Percentiles rank a stretch among this genome's conserved stretches.
Evolutionary conservation across 1,139 yeast species (phyloP).

Genomic region (Scheffersomyces quercinus): DNA sequence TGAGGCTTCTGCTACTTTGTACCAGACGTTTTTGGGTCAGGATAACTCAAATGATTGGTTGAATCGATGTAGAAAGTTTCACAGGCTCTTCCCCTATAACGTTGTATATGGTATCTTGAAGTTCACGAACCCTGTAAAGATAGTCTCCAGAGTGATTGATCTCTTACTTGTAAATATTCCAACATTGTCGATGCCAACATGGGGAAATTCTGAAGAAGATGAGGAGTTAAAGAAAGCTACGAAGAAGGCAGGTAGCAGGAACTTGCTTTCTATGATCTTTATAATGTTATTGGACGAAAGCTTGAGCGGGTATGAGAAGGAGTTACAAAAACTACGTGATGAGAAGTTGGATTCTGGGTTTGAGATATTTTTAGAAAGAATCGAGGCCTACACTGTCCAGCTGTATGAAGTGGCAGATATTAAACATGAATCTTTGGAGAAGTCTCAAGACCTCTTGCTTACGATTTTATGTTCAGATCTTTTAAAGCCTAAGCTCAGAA

Average conservation of each 20-base stretch:
- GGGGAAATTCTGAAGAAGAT: slow-evolving; percentile 15
- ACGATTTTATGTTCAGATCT: slow-evolving; percentile 22
- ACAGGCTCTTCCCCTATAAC: slow-evolving; percentile 73
- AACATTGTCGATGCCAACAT: slow-evolving; percentile 20
- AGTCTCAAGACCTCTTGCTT: slow-evolving; percentile 24
- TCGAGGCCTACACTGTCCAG: slow-evolving; percentile 23
- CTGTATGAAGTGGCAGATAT: slow-evolving; percentile 20
- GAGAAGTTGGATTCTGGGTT: slow-evolving; percentile 19
- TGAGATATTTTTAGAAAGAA: slow-evolving; percentile 23
- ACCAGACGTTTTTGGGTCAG: slow-evolving; percentile 74
- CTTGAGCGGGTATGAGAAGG: slow-evolving; percentile 61
- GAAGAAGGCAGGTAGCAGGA: slow-evolving; percentile 53
- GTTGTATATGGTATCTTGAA: slow-evolving; percentile 72
- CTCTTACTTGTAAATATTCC: slow-evolving; percentile 77
- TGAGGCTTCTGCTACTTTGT: slow-evolving; percentile 80
- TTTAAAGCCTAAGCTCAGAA: slow-evolving; percentile 18
- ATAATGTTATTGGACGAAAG: slow-evolving; percentile 79
- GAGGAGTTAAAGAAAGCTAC: slow-evolving; percentile 7
- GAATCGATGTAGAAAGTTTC: slow-evolving; percentile 66
- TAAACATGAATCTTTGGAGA: slow-evolving; percentile 22
- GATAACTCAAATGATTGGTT: slow-evolving; percentile 78
- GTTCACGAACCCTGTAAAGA: slow-evolving; percentile 83
- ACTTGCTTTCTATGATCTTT: slow-evolving; percentile 69
- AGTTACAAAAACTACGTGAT: slow-evolving; percentile 48
- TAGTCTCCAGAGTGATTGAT: slow-evolving; percentile 76